Base-by-base conservation (phyloP, 148 eudicot species). In the Chenopodium quinoa region DNA sequence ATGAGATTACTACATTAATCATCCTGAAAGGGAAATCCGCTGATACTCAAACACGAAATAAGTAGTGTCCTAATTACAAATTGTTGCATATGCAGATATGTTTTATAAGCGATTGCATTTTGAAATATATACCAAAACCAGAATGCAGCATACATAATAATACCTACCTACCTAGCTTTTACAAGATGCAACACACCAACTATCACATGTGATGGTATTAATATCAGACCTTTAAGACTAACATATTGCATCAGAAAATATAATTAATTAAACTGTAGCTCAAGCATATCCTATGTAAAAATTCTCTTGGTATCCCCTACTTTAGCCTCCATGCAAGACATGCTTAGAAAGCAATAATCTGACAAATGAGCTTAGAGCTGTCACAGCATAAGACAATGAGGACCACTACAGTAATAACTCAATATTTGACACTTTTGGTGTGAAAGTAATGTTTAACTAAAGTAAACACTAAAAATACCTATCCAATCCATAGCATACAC, bases 401-500 rank as follows among this genome's bases (percentile, higher is more conserved):
- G 70, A 66, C 32, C 68, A 78, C 47, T 31, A 83, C 14, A 22
- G 29, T 5, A 19, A 14, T 12, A 76, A 67, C 48, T 34, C 66
- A 76, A 34, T 71, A 16, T 50, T 64, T 65, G 48, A 44, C 2
- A 9, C 5, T 7, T 9, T 71, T n/a, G 5, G 23, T 32, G 76
- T 40, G 2, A 71, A 71, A 63, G 9, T 40, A 37, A 9, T 47
- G 67, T 50, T 2, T 29, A 3, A 60, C 71, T 73, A 23, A 27
- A 82, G 65, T 75, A 7, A 27, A 44, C n/a, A 5, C 69, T 54
- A 71, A 74, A 71, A 66, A 46, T 87, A 95, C 99, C 98, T 73
- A 86, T 95, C 98, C 98, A 95, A 76, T 95, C 98, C 93, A 95
- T 91, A 83, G 94, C 93, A 84, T 93, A 95, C 44, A 93, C 98